phyloP scores from a whole-genome alignment of 805 yeast genomes.

The Metschnikowia colocasiae region DNA sequence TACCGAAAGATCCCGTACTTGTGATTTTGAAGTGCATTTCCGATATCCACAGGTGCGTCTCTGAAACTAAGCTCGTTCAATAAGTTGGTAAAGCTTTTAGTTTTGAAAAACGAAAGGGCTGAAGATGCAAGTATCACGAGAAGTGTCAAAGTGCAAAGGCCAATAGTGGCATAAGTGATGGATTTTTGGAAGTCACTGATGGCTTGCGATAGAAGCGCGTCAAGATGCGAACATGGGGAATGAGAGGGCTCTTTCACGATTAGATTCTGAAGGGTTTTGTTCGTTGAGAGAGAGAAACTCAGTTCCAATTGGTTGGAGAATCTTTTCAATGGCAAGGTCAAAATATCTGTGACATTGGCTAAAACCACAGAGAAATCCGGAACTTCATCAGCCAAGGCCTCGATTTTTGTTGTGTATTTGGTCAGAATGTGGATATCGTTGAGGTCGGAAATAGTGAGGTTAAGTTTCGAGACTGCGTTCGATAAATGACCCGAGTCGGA shows the following conservation, averaged over 20 bases:
- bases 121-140: conserved; percentile 4
- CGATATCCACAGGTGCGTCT: conserved; percentile 8
- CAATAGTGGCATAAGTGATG: conserved; percentile 4
- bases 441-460: conserved; percentile 16
- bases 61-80: conserved; percentile 2
- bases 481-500: conserved; percentile 32
- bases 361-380: conserved; percentile 68
- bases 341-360: conserved; percentile 50
- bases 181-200: background rate
- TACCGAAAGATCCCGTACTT: conserved; percentile 10
- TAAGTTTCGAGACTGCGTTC: conserved; percentile 52
- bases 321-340: conserved; percentile 27
- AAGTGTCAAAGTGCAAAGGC: conserved; percentile 7
- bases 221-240: background rate
- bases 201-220: background rate
- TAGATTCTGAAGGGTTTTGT: background rate
- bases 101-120: conserved; percentile 5
- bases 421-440: conserved; percentile 59
- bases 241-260: background rate
- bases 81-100: background rate
- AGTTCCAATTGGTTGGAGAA: conserved; percentile 1
- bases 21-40: conserved; percentile 9
- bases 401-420: conserved; percentile 56
- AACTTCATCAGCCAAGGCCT: conserved; percentile 45
- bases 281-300: background rate